These are phyloP conservation scores for Crithidia brevicula DNA, from an alignment of 208 protist species.

Conservation along the genomic window DNA sequence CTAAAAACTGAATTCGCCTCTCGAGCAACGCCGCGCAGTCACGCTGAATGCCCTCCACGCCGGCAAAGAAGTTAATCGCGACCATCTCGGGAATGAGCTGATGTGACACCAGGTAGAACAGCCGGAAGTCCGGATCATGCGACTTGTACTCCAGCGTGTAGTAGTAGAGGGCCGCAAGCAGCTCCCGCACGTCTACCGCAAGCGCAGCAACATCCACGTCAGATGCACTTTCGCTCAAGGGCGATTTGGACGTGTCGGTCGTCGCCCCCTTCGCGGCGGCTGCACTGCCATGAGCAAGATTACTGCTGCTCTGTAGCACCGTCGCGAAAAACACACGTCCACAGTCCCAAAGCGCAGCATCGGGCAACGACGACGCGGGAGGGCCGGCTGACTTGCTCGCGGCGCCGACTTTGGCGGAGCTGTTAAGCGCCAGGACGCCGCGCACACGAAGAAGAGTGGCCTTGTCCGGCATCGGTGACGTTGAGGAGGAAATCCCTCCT, in stretches of 20 bases:
- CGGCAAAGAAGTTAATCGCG: constrained; percentile 86
- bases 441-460: constrained; percentile 24
- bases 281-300: neutral
- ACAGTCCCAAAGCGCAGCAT: constrained; percentile 32
- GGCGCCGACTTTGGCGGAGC: neutral
- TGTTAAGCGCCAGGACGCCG: constrained; percentile 18
- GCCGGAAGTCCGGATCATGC: constrained; percentile 75
- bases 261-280: neutral
- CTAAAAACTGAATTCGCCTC: constrained; percentile 13
- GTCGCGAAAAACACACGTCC: constrained; percentile 64
- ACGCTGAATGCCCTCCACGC: constrained; percentile 62
- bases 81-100: constrained; percentile 86
- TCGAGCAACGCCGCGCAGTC: constrained; percentile 38
- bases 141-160: constrained; percentile 87
- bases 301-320: constrained; percentile 18
- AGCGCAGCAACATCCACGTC: constrained; percentile 53
- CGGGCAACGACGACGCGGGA: neutral
- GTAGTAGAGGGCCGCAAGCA: constrained; percentile 80
- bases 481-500: neutral
- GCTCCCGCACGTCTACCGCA: constrained; percentile 46
- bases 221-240: constrained; percentile 4
- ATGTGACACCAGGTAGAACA: constrained; percentile 87
- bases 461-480: neutral
- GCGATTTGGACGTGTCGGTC: neutral
- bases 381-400: neutral